A percentile compares a stretch with the other conserved stretches of the same genome.
Conservation (phyloP, 108 stramenopile genomes). For the Fistulifera pelliculosa region DNA sequence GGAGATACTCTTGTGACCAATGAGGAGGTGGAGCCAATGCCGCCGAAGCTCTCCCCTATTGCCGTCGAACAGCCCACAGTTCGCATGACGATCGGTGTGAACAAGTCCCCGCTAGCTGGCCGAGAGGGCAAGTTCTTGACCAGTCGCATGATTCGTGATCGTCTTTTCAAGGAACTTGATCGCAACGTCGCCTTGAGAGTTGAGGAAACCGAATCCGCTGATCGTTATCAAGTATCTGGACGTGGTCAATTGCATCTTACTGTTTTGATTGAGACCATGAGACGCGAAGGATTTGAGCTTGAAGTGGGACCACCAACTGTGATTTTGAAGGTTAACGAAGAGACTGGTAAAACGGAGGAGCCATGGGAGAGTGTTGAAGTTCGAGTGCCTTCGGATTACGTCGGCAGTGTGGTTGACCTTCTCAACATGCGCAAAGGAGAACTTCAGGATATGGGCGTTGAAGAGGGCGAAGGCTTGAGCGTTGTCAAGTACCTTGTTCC, state of each 20-base stretch:
- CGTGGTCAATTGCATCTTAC: constrained; percentile 98
- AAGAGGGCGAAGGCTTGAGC: constrained; percentile 75
- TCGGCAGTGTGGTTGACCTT: constrained; percentile 87
- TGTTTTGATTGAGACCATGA: constrained; percentile 97
- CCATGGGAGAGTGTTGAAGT: constrained; percentile 95
- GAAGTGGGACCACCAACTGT: constrained; percentile 96
- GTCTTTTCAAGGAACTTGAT: constrained; percentile 94
- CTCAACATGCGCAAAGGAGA: constrained; percentile 93
- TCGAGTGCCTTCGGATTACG: constrained; percentile 93
- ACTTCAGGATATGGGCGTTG: constrained; percentile 87
- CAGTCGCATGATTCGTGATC: constrained; percentile 93
- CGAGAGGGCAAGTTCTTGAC: constrained; percentile 96
- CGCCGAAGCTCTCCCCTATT: constrained; percentile 89
- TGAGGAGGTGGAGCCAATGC: constrained; percentile 64
- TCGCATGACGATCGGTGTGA: constrained; percentile 97
- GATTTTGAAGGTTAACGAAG: constrained; percentile 83
- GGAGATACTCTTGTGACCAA: constrained; percentile 94
- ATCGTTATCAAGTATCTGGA: constrained; percentile 92
- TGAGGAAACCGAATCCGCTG: constrained; percentile 89
- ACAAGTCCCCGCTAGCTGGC: constrained; percentile 98
- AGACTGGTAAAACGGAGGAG: constrained; percentile 86
- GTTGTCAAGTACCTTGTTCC: constrained; percentile 94
- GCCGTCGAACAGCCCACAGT: constrained; percentile 98
- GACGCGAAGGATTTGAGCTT: constrained; percentile 99
- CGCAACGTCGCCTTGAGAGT: constrained; percentile 93